phyloP scores from a whole-genome alignment of 139 green algal genomes.

The Spirogloea muscicola region DNA sequence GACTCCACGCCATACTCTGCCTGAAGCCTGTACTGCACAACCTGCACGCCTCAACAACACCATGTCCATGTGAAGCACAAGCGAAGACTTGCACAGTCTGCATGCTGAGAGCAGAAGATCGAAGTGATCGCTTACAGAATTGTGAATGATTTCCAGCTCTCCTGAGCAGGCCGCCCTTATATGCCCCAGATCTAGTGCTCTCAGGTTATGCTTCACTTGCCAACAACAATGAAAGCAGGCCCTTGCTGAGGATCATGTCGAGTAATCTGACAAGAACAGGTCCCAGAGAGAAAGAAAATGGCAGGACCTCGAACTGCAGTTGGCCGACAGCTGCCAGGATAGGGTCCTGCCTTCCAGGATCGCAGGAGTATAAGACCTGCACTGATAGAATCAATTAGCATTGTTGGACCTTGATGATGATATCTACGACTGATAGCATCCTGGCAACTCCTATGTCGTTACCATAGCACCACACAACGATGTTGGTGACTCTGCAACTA shows the following conservation, averaged over 20 bases:
- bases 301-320: conserved; percentile 72
- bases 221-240: neutral
- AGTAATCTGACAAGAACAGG: neutral
- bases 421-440: too few relatives aligned
- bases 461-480: too few relatives aligned
- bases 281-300: conserved; percentile 12
- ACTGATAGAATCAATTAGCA: conserved; percentile 25
- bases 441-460: too few relatives aligned
- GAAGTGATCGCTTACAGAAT: neutral
- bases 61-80: too few relatives aligned
- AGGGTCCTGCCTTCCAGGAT: conserved; percentile 65
- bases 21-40: conserved; percentile 51
- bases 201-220: neutral
- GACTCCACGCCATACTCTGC: conserved; percentile 74
- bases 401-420: too few relatives aligned
- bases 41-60: too few relatives aligned
- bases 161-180: neutral
- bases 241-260: neutral
- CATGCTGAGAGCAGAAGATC: neutral
- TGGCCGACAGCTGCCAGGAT: conserved; percentile 75
- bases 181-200: neutral
- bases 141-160: neutral
- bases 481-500: too few relatives aligned
- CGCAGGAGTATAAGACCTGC: conserved; percentile 70
- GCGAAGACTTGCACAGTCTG: neutral